Evolutionary conservation across 2,329 filamentous ascomycete genomes (phyloP), one percentile per base, ranked within the genome.

Genomic region (Nothopassalora personata): DNA sequence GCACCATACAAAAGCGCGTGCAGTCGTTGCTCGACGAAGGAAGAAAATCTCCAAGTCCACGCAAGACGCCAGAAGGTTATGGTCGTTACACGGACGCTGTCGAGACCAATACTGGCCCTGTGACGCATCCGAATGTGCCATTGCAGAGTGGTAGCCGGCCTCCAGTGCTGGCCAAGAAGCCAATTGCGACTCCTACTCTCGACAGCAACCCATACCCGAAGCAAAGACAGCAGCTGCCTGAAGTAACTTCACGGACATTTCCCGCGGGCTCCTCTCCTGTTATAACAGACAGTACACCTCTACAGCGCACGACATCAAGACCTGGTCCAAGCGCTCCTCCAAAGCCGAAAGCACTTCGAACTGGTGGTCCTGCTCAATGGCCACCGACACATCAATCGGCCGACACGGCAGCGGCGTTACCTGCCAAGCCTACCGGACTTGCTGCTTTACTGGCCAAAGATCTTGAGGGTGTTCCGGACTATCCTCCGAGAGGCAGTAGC

Each of bases 1-100:
- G 86, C n/a, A 89, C 87, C 28, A 99, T 99, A 67, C 91, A 97
- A 72, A 91, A 90, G 70, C 87, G 93, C 64, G 90, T 99, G 56
- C 90, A 95, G 76, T 90, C 85, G 53, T 79, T 97, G 53, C 78
- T 99, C 15, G 87, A 86, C 61, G 92, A 97, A 69, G 90, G 88
- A 45, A 84, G 85, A 45, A 64, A 67, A 56, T 67, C 85, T 80
- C 79, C 84, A 5, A 75, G 80, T 0, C 71, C 81, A 1, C 76
- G 77, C 13, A 82, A 84, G 30, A 96, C 91, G 0, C 92, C 92
- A 0, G 87, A 92, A 64, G 93, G 93, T 0, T 97, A 97, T 71
- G 94, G 94, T 7, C 87, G 87, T 60, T 97, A 89, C 72, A 91
- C 92, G 13, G 19, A 89, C 86, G 34, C 56, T 45, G n/a, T 56